Evolutionary conservation across 2,329 filamentous ascomycete genomes (phyloP), one percentile per base, ranked within the genome.

Genomic region (Dothiorella sarmentorum): DNA sequence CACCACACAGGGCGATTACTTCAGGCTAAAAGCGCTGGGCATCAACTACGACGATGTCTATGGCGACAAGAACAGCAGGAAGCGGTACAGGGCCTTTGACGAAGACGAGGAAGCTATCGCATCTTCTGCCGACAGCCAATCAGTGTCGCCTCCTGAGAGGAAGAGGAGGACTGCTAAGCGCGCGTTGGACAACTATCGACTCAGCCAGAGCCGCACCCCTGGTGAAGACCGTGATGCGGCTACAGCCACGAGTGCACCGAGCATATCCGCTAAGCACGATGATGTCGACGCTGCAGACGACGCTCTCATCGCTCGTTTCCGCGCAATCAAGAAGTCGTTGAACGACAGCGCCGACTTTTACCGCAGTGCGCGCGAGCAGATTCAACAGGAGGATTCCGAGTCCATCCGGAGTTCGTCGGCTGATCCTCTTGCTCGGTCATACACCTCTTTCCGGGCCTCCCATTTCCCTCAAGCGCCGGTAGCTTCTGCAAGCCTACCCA

Each of bases 1-100:
- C 64, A 75, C 74, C 3, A 81, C 79, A 0, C 71, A 75, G 26
- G 76, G 78, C 0, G 77, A 78, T 52, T 83, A 80, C 66, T 83
- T 82, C 69, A 69, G 73, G 42, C 69, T 82, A 27, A 78, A 78
- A 56, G 78, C 79, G 1, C 68, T 76, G 63, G 80, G 80, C 7
- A 68, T 81, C 44, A 73, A 78, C 59, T 69, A 71, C n/a, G 56
- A 58, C n/a, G 58, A 60, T 17, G 29, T 59, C 22, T 22, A 52
- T 31, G 27, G 47, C n/a, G 49, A 40, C 24, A 38, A 22, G 22
- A 68, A 68, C 10, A 68, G 61, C 60, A 52, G 31, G 35, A 73
- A 71, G 61, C 70, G 67, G 9, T 68, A 64, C 60, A 35, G 55
- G 4, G 42, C 37, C 6, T 18, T 56, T 7, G 56, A 63, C 22